phyloP scores from a whole-genome alignment of 768 basidiomycete species.

The Xanthoconium purpureum region DNA sequence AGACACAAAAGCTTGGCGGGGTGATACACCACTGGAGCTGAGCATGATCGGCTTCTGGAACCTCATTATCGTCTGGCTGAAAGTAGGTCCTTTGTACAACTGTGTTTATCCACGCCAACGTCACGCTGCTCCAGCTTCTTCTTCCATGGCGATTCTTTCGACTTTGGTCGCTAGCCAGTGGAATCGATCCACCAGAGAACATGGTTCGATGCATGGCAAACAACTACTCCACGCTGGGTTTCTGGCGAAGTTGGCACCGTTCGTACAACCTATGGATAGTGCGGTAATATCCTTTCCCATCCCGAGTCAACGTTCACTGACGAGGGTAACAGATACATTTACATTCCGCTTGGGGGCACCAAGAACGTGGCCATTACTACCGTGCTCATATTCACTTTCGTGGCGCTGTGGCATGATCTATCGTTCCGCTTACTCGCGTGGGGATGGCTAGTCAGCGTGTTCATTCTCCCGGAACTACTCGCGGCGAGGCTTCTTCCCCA shows the following conservation, averaged over 20 bases:
- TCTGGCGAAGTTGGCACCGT: constrained; percentile 97
- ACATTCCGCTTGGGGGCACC: constrained; percentile 85
- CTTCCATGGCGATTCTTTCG: constrained; percentile 98
- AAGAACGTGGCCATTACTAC: constrained; percentile 58
- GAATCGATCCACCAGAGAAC: constrained; percentile 94
- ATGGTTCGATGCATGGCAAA: constrained; percentile 99
- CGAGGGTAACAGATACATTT: constrained; percentile 71
- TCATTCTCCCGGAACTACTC: constrained; percentile 82
- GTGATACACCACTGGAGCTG: constrained; percentile 74
- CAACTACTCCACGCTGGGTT: constrained; percentile 89
- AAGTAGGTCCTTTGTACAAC: constrained; percentile 48
- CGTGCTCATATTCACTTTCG: constrained; percentile 87
- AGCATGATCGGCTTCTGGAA: constrained; percentile 98
- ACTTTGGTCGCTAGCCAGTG: constrained; percentile 84
- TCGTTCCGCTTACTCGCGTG: constrained; percentile 84
- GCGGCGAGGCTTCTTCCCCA: constrained; percentile 59
- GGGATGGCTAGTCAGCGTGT: constrained; percentile 94
- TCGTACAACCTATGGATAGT: constrained; percentile 96
- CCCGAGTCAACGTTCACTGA: neutral
- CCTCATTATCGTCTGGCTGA: constrained; percentile 92
- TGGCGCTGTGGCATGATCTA: constrained; percentile 96
- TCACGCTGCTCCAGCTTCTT: constrained; percentile 55
- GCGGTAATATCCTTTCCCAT: constrained; percentile 45
- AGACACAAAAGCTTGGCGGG: constrained; percentile 78
- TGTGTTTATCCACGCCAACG: neutral